phyloP scores from a whole-genome alignment of 2,329 filamentous ascomycete species.

The Nemania bipapillata region DNA sequence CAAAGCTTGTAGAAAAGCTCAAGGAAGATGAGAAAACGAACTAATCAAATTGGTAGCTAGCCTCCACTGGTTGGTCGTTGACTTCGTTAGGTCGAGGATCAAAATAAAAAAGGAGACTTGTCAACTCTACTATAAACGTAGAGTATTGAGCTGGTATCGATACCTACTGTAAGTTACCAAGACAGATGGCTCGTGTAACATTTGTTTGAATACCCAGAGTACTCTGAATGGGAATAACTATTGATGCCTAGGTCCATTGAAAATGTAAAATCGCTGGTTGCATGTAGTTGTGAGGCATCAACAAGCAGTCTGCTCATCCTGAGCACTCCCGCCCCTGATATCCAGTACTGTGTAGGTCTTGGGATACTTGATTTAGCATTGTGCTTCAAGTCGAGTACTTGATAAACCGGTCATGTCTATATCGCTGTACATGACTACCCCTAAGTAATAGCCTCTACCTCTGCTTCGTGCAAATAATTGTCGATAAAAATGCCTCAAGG shows the following conservation, averaged over 20 bases:
- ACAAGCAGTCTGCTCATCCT: neutral
- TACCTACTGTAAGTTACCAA: slow-evolving; percentile 2
- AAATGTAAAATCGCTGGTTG: neutral
- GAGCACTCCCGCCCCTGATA: neutral
- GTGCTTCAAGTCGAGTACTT: too few relatives aligned
- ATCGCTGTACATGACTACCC: too few relatives aligned
- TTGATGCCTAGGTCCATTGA: too few relatives aligned
- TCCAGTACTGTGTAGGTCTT: neutral
- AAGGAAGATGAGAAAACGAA: slow-evolving; percentile 61
- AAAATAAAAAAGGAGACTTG: neutral
- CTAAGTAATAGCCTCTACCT: too few relatives aligned
- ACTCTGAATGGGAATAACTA: neutral
- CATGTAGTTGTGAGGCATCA: neutral
- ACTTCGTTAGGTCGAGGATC: neutral
- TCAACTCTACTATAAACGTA: too few relatives aligned
- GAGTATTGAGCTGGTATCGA: neutral
- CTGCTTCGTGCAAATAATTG: too few relatives aligned
- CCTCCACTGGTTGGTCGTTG: neutral
- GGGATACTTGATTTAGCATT: too few relatives aligned
- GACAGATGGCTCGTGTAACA: neutral
- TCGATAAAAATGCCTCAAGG: too few relatives aligned
- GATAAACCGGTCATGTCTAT: too few relatives aligned
- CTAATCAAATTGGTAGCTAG: slow-evolving; percentile 4
- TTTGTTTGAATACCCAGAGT: too few relatives aligned
- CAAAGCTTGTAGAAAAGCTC: slow-evolving; percentile 65